Evolutionary conservation across 352 stramenopile genomes (phyloP).

Genomic region (Phytopythium boreale): DNA sequence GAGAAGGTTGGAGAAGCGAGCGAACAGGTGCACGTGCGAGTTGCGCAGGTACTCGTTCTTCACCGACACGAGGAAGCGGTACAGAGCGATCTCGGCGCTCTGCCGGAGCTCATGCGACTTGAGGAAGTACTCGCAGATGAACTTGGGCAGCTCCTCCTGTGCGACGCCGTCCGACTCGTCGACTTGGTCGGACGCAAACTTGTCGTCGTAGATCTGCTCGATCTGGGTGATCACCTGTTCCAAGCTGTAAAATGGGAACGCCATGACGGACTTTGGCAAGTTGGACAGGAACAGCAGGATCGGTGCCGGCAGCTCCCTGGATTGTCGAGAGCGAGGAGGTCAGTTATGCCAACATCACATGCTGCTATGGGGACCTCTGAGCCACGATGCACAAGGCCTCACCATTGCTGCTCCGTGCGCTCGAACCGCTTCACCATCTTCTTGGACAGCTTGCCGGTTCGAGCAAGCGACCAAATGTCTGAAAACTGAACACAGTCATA

Average conservation of each 20-base stretch:
- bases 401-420: slow-evolving; percentile 53
- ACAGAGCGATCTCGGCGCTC: slow-evolving; percentile 61
- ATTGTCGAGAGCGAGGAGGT: neutral
- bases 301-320: slow-evolving; percentile 44
- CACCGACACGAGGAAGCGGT: slow-evolving; percentile 67
- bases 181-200: slow-evolving; percentile 52
- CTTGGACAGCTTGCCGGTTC: slow-evolving; percentile 43
- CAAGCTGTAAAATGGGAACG: slow-evolving; percentile 60
- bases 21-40: slow-evolving; percentile 64
- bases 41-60: slow-evolving; percentile 47
- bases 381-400: neutral
- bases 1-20: slow-evolving; percentile 54
- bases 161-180: slow-evolving; percentile 64
- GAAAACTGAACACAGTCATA: slow-evolving; percentile 32
- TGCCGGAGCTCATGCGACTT: slow-evolving; percentile 63
- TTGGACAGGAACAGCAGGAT: slow-evolving; percentile 69
- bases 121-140: slow-evolving; percentile 72
- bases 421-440: slow-evolving; percentile 36
- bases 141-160: slow-evolving; percentile 53
- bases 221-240: slow-evolving; percentile 51
- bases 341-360: neutral
- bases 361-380: neutral
- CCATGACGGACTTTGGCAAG: slow-evolving; percentile 65
- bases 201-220: slow-evolving; percentile 78
- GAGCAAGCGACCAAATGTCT: slow-evolving; percentile 58